Percentiles rank a stretch among this genome's conserved stretches.
These are phyloP conservation scores for Nepenthes gracilis DNA, from an alignment of 148 eudicot species.

Conservation along the genomic window DNA sequence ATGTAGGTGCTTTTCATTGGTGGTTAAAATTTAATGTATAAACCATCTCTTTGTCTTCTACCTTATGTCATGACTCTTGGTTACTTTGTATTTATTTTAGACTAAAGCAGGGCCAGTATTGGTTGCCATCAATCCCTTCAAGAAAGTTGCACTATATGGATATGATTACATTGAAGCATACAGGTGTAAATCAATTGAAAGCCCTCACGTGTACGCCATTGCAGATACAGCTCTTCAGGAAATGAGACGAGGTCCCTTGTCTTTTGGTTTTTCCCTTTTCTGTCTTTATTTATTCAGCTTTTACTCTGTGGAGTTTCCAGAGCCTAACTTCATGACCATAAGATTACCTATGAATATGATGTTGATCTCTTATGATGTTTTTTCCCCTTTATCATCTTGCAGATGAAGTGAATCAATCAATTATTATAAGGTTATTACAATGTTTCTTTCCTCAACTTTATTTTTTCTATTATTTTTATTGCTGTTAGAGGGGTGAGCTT, in stretches of 20 bases:
- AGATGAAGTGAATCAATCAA: slow-evolving; percentile 99
- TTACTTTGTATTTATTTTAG: slow-evolving; percentile 24
- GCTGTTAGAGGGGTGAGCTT: too few species aligned
- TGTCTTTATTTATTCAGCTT: background rate
- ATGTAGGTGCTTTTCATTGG: slow-evolving; percentile 38
- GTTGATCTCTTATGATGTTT: background rate
- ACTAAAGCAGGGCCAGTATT: slow-evolving; percentile 96
- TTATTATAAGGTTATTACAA: slow-evolving; percentile 76
- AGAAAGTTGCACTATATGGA: slow-evolving; percentile 69
- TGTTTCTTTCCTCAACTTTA: background rate
- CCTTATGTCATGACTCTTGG: background rate
- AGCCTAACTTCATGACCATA: background rate
- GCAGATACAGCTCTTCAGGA: slow-evolving; percentile 82
- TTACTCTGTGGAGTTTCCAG: background rate
- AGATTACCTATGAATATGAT: background rate
- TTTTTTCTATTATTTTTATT: background rate
- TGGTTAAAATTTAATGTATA: slow-evolving; percentile 2
- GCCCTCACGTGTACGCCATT: slow-evolving; percentile 96
- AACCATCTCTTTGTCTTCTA: slow-evolving; percentile 2
- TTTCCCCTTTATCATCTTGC: slow-evolving; percentile 15
- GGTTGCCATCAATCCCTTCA: slow-evolving; percentile 91
- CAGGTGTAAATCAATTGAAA: slow-evolving; percentile 43
- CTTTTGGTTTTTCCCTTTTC: slow-evolving; percentile 3
- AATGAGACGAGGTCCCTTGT: slow-evolving; percentile 72
- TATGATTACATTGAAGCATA: slow-evolving; percentile 72